phyloP scores from a whole-genome alignment of 257 asterid species.

The Solanum clarkiae region DNA sequence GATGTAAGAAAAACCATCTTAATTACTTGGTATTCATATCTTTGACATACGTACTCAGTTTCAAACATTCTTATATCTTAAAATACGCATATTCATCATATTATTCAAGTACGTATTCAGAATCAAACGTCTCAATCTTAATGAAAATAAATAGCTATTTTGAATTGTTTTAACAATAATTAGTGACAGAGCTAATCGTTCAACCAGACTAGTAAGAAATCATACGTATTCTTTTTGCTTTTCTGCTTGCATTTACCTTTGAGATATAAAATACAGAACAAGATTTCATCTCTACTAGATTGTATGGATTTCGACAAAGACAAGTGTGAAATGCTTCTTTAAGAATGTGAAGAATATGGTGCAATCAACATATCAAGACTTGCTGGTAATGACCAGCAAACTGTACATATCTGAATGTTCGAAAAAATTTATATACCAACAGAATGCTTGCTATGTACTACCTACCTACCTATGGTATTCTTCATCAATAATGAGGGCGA shows the following conservation, averaged over 20 bases:
- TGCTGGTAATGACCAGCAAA: neutral
- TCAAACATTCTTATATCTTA: too few relatives aligned
- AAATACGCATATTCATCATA: too few relatives aligned
- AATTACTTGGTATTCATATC: too few relatives aligned
- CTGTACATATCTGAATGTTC: neutral
- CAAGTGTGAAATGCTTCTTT: neutral
- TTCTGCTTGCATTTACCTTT: neutral
- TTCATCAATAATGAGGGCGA: slow-evolving; percentile 35
- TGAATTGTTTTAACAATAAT: too few relatives aligned
- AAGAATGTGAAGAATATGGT: neutral
- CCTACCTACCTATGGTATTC: neutral
- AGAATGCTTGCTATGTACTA: neutral
- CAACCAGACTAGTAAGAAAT: too few relatives aligned
- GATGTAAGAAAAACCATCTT: too few relatives aligned
- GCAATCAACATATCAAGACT: neutral
- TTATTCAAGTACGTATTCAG: too few relatives aligned
- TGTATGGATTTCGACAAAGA: neutral
- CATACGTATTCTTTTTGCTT: neutral
- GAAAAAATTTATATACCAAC: neutral
- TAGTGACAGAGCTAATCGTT: too few relatives aligned
- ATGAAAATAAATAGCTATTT: too few relatives aligned
- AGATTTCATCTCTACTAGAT: too few relatives aligned
- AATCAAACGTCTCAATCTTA: too few relatives aligned
- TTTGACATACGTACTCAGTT: too few relatives aligned
- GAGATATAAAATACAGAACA: neutral